Base-by-base conservation (phyloP, 2,329 filamentous ascomycete genomes). In the Elsinoe necatrix region DNA sequence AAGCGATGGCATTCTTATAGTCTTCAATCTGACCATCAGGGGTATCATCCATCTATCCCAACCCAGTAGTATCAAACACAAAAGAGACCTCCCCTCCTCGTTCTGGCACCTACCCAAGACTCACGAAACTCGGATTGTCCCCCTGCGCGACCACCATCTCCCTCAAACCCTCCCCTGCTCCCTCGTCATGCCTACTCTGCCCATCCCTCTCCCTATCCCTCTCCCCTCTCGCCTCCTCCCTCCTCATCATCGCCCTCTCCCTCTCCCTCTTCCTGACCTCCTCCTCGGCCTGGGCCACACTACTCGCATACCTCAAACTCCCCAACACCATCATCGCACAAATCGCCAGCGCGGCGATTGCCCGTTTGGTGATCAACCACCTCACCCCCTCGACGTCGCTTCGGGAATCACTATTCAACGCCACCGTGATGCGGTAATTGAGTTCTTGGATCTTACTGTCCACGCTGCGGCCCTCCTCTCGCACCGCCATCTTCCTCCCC, bases 381-480 rank as follows among this genome's bases (percentile, higher is more conserved):
- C 93, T 80, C 50, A 98, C 75, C 1, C 85, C 87, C 70, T 98
- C 93, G 50, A 97, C 91, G 64, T 96, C 88, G 3, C 87, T 92
- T 69, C 92, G 91, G 48, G 87, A 84, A 70, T 97, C 93, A 60
- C 89, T 93, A 69, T 89, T 95, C 42, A 98, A 79, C 39, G 82
- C 80, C 29, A 95, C 89, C 20, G 88, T 95, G 70, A 98, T 97
- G 69, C 95, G 93, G 73, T 97, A 95, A 72, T 92, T 95, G 63
- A 97, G 80, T 74, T 95, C 87, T 77, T 96, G 91, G 61, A 95
- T 91, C 64, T 85, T 85, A 52, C 86, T 87, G 67, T 97, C 92
- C 66, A 88, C 86, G 5, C 79, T 79, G 67, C 90, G 85, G 72
- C 96, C 90, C 69, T 96, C 88, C 70, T 92, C 87, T 56, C 90